Evolutionary conservation across 306 rosid genomes (phyloP), one percentile per base, ranked within the genome.

Genomic region (Begonia loranthoides): DNA sequence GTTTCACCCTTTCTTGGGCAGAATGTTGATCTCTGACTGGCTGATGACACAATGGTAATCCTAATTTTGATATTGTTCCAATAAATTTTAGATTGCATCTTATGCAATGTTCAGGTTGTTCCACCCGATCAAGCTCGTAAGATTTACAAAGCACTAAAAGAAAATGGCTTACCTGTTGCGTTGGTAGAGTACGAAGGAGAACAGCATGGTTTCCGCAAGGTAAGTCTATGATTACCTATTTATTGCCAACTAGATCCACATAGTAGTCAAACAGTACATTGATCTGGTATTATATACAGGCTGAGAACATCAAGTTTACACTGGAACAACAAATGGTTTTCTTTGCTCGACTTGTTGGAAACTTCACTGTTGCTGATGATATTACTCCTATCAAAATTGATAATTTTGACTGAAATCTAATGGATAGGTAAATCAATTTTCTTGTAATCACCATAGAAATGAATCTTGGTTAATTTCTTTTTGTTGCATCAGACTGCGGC

Each of bases 271-370:
- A 52, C 17, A 34, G 45, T 50, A 24, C 57, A n/a, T 16, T 67
- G 57, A 72, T 59, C 49, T 24, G 36, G 13, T 36, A 49, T 46
- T 59, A 36, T 50, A 51, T 64, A 51, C 89, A 90, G 95, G 99
- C 95, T 43, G 94, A 86, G 71, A 90, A 83, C 79, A 90, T 86
- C 6, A 83, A 78, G 80, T 83, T 74, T 71, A 90, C 99, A 34
- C 71, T 86, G 34, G 99, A 90, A 70, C 99, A 86, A 55, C 84
- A 80, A 90, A 90, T 90, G 99, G 87, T 90, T 53, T 90, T 90
- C 92, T 90, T 86, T 49, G 99, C 95, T 17, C 75, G 95, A 36
- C 45, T 79, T 56, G 79, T 90, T 51, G 99, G 99, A 44, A 61
- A 45, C 67, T 90, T 90, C 58, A 24, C 72, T 48, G 95, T 90